Evolutionary conservation across 345 rosid genomes (phyloP), one percentile per base, ranked within the genome.

Genomic region (Acer yangbiense): DNA sequence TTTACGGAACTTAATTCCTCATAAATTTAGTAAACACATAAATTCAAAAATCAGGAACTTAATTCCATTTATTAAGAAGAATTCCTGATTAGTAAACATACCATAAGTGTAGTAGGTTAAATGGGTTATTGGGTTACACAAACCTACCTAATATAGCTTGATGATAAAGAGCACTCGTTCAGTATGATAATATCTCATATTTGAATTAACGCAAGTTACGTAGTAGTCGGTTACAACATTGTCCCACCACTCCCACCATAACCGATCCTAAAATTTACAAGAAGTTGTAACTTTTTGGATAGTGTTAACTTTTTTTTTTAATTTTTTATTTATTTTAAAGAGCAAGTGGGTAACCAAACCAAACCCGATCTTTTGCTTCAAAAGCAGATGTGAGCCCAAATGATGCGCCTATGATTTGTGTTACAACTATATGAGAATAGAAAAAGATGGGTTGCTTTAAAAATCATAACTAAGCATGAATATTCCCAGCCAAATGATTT

Each of bases 371-470:
- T 20, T 75, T 54, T n/a, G 32, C 39, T 66, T 66, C 14, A 21
- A 21, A 32, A 75, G 72, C 50, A 75, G 18, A 17, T 39, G 67
- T 55, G 27, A 21, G 3, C 43, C 23, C 29, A 76, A 55, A 76
- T 76, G 65, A 76, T 76, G 65, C 21, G 7, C 65, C 65, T 67
- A 67, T 76, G 78, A 76, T 67, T 74, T 32, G 70, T 27, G 29
- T 11, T 25, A 32, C 64, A 27, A 6, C 20, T 6, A 54, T 17
- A 14, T 5, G 9, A 16, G 64, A 71, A 5, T 4, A 21, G 8
- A 62, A 64, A 7, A 27, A 41, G 39, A 8, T 50, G 60, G 3
- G 11, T 25, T 41, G 16, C 73, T 76, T 75, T 75, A 55, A 57
- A 76, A 57, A 76, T 55, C 73, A 20, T 65, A 20, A 75, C 57